Evolutionary conservation across 257 asterid genomes (phyloP).

Genomic region (Capsicum baccatum): DNA sequence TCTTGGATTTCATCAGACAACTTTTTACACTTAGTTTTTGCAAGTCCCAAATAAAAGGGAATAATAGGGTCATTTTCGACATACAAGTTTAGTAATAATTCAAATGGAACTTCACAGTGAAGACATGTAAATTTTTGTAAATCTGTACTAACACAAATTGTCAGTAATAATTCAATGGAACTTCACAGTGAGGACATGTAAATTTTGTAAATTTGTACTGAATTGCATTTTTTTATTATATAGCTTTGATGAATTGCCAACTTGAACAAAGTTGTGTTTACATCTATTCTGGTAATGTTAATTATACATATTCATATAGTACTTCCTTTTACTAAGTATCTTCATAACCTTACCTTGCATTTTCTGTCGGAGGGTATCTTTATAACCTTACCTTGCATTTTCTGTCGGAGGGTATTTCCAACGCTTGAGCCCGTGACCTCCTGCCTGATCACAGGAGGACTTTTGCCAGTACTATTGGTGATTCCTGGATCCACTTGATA

Average conservation of each 20-base stretch:
- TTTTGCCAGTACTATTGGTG: not conserved
- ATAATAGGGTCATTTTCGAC: not conserved
- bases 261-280: not conserved
- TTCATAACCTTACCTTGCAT: too few species aligned
- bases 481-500: not conserved
- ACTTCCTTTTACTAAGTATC: too few species aligned
- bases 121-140: constrained; percentile 26
- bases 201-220: not conserved
- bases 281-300: not conserved
- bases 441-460: too few species aligned
- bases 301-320: not conserved
- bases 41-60: not conserved
- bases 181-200: constrained; percentile 10
- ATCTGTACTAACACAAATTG: constrained; percentile 6
- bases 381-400: too few species aligned
- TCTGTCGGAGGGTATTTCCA: too few species aligned
- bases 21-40: constrained; percentile 7
- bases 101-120: not conserved
- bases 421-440: too few species aligned
- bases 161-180: not conserved
- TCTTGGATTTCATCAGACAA: constrained; percentile 49
- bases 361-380: too few species aligned
- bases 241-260: not conserved
- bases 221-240: not conserved
- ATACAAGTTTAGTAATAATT: not conserved